phyloP scores from a whole-genome alignment of 1,284 basidiomycete genomes.

The Malassezia caprae region DNA sequence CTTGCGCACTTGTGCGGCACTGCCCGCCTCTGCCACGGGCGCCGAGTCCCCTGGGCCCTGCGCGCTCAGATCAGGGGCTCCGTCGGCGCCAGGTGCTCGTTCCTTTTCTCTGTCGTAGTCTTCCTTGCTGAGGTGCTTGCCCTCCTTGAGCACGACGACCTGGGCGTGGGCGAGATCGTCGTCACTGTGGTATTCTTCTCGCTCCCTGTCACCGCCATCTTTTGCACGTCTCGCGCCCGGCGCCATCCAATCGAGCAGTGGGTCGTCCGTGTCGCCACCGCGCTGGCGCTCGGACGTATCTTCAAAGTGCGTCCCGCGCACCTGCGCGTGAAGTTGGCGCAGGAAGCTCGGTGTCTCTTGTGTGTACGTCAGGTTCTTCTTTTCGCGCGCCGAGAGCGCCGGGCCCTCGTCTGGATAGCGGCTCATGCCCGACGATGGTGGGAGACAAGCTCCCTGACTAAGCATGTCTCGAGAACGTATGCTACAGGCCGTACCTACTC shows the following conservation, averaged over 20 bases:
- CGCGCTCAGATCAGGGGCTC: not conserved
- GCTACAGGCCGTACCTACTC: not conserved
- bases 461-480: not conserved
- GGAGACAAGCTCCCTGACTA: not conserved
- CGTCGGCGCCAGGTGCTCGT: not conserved
- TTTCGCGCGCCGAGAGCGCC: conserved; percentile 1
- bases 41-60: not conserved
- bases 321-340: conserved; percentile 5
- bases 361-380: conserved; percentile 1
- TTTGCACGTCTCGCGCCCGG: not conserved
- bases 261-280: not conserved
- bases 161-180: conserved; percentile 28
- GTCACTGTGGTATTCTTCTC: conserved; percentile 13
- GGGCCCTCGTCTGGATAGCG: not conserved
- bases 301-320: not conserved
- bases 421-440: not conserved
- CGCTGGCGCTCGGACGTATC: not conserved
- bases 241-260: not conserved
- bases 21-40: not conserved
- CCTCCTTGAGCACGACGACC: conserved; percentile 34
- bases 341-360: conserved; percentile 5
- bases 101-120: conserved; percentile 13
- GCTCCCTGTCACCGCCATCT: conserved; percentile 11
- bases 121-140: conserved; percentile 27
- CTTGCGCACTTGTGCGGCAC: not conserved